A percentile compares a stretch with the other conserved stretches of the same genome.
These are phyloP conservation scores for Panaeolus papilionaceus DNA, from an alignment of 768 basidiomycete genomes.

Conservation along the genomic window DNA sequence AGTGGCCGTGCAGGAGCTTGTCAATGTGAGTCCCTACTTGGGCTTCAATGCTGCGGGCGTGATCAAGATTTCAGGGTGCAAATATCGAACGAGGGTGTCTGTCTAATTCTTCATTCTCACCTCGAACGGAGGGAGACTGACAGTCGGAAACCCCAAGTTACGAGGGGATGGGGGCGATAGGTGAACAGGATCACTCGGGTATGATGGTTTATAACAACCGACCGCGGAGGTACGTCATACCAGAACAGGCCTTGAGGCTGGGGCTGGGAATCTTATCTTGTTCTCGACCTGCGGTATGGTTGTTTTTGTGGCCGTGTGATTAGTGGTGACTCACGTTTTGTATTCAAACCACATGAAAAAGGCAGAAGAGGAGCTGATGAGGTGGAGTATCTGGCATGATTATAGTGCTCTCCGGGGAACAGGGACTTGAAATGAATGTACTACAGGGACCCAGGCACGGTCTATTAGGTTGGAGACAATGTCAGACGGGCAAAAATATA, in stretches of 20 bases:
- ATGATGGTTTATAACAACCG: neutral
- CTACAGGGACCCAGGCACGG: neutral
- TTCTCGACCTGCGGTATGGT: neutral
- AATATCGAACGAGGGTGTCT: neutral
- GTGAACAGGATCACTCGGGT: neutral
- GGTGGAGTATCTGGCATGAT: neutral
- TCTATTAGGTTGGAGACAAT: slow-evolving; percentile 11
- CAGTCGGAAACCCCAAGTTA: neutral
- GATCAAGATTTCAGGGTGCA: neutral
- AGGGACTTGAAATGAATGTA: too few relatives aligned
- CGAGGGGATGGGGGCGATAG: neutral
- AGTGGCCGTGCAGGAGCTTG: slow-evolving; percentile 1
- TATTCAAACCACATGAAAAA: neutral
- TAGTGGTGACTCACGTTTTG: neutral
- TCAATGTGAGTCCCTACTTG: neutral
- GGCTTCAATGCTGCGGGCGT: neutral
- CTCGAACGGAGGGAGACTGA: neutral
- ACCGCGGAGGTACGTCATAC: slow-evolving; percentile 9
- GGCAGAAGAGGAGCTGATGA: neutral
- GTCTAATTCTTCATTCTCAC: neutral
- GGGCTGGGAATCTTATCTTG: slow-evolving; percentile 3
- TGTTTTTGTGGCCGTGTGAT: neutral
- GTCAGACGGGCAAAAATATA: neutral
- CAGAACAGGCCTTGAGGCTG: neutral
- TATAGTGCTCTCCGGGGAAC: neutral